Conservation (phyloP, 108 stramenopile species). For the Skeletonema potamos region DNA sequence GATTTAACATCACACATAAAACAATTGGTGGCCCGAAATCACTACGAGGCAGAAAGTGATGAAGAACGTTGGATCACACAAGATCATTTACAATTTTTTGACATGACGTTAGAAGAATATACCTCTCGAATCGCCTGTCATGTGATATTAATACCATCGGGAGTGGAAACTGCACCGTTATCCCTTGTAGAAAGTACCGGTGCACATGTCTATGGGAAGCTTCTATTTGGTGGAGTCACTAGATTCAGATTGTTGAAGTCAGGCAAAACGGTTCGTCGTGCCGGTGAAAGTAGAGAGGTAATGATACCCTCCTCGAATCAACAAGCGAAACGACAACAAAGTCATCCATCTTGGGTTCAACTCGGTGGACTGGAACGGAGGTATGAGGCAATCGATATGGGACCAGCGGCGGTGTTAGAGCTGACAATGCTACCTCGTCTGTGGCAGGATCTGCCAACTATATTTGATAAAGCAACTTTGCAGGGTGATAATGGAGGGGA, state of each 20-base stretch:
- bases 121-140: slow-evolving; percentile 57
- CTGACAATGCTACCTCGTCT: slow-evolving; percentile 53
- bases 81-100: slow-evolving; percentile 41
- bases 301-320: slow-evolving; percentile 25
- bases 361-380: slow-evolving; percentile 73
- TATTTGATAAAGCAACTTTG: slow-evolving; percentile 22
- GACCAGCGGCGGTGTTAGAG: slow-evolving; percentile 69
- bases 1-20: slow-evolving; percentile 54
- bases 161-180: slow-evolving; percentile 43
- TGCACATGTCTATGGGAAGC: slow-evolving; percentile 71
- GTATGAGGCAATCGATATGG: slow-evolving; percentile 80
- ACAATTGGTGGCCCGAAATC: slow-evolving; percentile 16
- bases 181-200: slow-evolving; percentile 62
- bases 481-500: slow-evolving; percentile 37
- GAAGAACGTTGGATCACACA: slow-evolving; percentile 48
- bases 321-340: slow-evolving; percentile 12
- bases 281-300: slow-evolving; percentile 54
- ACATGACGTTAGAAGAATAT: slow-evolving; percentile 53
- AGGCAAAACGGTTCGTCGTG: slow-evolving; percentile 31
- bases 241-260: slow-evolving; percentile 56
- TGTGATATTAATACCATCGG: slow-evolving; percentile 70
- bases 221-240: slow-evolving; percentile 75
- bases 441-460: slow-evolving; percentile 47
- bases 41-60: slow-evolving; percentile 30
- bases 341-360: slow-evolving; percentile 70